Percentiles rank a stretch among this genome's conserved stretches.
Evolutionary conservation across 352 stramenopile genomes (phyloP).

Genomic region (Globisporangium cystogenes): DNA sequence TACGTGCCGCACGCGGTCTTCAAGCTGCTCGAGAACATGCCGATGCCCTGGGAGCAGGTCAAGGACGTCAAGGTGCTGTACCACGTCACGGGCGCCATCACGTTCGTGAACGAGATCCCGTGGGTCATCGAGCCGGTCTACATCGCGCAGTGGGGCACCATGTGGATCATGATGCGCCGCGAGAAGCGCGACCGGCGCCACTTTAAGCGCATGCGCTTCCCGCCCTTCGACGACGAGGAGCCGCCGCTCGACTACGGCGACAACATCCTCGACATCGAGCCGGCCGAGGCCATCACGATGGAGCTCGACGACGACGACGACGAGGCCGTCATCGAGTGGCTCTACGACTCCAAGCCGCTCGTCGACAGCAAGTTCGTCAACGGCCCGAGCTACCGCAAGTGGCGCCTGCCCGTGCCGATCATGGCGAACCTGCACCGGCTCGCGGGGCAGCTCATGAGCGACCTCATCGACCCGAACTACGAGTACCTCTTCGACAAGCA

Average conservation of each 20-base stretch:
- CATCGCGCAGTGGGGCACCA: conserved; percentile 99
- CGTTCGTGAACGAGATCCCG: conserved; percentile 99
- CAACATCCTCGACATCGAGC: conserved; percentile 97
- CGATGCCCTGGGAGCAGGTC: conserved; percentile 99
- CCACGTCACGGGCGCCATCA: conserved; percentile 99
- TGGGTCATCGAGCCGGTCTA: conserved; percentile 99
- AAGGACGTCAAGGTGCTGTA: conserved; percentile 99
- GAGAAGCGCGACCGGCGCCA: conserved; percentile 99
- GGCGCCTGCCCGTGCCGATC: conserved; percentile 95
- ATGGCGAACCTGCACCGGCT: conserved; percentile 98
- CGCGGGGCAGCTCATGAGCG: conserved; percentile 94
- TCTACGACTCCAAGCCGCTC: conserved; percentile 97
- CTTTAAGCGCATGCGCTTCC: conserved; percentile 99
- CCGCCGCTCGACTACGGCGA: conserved; percentile 95
- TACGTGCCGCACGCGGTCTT: conserved; percentile 99
- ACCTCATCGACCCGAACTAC: conserved; percentile 96
- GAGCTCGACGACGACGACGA: conserved; percentile 96
- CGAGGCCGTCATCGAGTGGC: conserved; percentile 94
- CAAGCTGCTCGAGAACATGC: conserved; percentile 99
- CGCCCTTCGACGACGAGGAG: conserved; percentile 99
- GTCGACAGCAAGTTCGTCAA: conserved; percentile 94
- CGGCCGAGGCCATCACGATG: conserved; percentile 96
- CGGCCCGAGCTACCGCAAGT: conserved; percentile 96
- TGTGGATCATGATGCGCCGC: conserved; percentile 99
- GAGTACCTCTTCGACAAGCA: conserved; percentile 93